Base-by-base conservation (phyloP, 2,329 filamentous ascomycete genomes). In the Calonectria montana region DNA sequence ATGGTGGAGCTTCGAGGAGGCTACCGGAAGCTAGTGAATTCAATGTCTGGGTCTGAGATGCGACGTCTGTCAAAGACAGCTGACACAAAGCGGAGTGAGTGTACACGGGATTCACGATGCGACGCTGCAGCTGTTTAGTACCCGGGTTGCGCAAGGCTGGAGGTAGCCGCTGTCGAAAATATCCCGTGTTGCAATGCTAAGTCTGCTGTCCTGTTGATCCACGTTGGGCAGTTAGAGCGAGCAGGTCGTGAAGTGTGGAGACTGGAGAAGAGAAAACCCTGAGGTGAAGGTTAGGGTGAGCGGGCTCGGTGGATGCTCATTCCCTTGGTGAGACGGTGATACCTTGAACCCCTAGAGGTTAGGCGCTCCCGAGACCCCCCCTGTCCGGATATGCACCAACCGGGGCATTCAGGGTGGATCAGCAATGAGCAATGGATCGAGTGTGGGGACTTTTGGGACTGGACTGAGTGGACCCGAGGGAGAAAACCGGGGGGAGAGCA, bases 301-400 rank as follows among this genome's bases (percentile, higher is more conserved):
- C 57, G 61, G 48, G 43, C 55, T 59, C 45, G 62, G 61, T 65
- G 59, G 57, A 64, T 47, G 53, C 29, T 59, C 55, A 65, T 70
- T 78, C 74, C 74, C 73, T 73, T 76, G 76, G 76, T 78, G 76
- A 77, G 74, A 73, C 76, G 67, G 70, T 57, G 72, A 78, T 73
- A 79, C 77, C 77, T 78, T 73, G 77, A 78, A 77, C 77, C 77
- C 76, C 75, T 79, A 79, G 77, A 78, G 77, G 77, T 79, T 78
- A 78, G 77, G 77, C 76, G 77, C 71, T 77, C 76, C 77, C 76
- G 77, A 79, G 73, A 62, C 65, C 10, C 75, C 75, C 74, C 74
- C 72, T 70, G 70, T 62, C 50, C 4, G 16, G 4, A 27, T 66
- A 67, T 67, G 53, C 65, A 67, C 9, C 39, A 67, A 67, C 59